Conservation (phyloP, 2,329 filamentous ascomycete species). For the Exophiala lecanii-corni region DNA sequence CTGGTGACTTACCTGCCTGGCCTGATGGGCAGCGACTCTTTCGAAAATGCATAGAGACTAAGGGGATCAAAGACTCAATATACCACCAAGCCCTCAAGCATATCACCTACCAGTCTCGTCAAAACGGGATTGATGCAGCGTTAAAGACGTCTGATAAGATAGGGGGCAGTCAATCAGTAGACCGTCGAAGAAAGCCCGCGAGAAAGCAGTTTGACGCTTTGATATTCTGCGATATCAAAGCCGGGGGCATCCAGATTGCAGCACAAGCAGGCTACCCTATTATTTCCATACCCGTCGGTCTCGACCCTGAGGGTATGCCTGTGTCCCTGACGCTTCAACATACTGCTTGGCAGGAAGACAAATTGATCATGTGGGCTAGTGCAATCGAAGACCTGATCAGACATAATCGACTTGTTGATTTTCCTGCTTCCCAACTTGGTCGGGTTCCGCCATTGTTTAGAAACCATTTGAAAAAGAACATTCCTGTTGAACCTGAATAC, state of each 20-base stretch:
- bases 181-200: not conserved
- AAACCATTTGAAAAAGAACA: slow-evolving; percentile 29
- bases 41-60: slow-evolving; percentile 13
- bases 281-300: slow-evolving; percentile 30
- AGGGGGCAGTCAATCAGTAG: not conserved
- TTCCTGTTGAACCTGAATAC: slow-evolving; percentile 25
- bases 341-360: slow-evolving; percentile 29
- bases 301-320: slow-evolving; percentile 27
- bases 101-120: slow-evolving; percentile 27
- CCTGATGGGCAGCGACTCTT: slow-evolving; percentile 27
- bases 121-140: slow-evolving; percentile 31
- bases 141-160: slow-evolving; percentile 8
- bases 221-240: slow-evolving; percentile 30
- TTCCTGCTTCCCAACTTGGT: slow-evolving; percentile 8
- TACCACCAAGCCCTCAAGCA: slow-evolving; percentile 29
- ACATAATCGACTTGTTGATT: slow-evolving; percentile 2
- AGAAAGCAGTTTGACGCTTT: slow-evolving; percentile 26
- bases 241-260: slow-evolving; percentile 31
- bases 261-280: slow-evolving; percentile 33
- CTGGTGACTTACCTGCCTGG: slow-evolving; percentile 28
- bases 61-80: slow-evolving; percentile 26
- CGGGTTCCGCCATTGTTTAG: slow-evolving; percentile 25
- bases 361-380: slow-evolving; percentile 31
- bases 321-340: slow-evolving; percentile 29
- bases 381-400: slow-evolving; percentile 30